These are phyloP conservation scores for Coniochaeta sp. DNA, from an alignment of 2,329 filamentous ascomycete species.

Conservation along the genomic window DNA sequence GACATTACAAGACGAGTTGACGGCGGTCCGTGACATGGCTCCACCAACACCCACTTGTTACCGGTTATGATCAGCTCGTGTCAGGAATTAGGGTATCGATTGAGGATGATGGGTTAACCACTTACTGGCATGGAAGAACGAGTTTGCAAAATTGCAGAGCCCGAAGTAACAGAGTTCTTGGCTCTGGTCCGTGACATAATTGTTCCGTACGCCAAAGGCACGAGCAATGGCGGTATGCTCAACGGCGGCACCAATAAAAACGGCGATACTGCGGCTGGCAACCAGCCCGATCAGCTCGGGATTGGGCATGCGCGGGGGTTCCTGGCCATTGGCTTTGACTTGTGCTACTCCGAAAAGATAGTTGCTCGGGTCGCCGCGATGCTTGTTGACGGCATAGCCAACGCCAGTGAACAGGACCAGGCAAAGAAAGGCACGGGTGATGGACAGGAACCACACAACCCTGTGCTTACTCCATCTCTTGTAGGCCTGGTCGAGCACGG, in stretches of 20 bases:
- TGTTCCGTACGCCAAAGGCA: constrained; percentile 54
- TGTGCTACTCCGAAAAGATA: constrained; percentile 53
- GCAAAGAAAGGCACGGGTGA: constrained; percentile 53
- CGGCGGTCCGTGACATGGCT: constrained; percentile 60
- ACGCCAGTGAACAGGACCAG: constrained; percentile 57
- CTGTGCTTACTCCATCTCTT: constrained; percentile 50
- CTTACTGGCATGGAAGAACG: constrained; percentile 46
- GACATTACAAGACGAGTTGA: constrained; percentile 59
- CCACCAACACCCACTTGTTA: constrained; percentile 52
- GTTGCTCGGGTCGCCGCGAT: constrained; percentile 27
- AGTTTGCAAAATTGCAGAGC: constrained; percentile 55
- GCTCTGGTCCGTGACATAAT: constrained; percentile 56
- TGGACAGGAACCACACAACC: constrained; percentile 49
- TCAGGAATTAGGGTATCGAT: too few species aligned
- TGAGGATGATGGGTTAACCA: too few species aligned
- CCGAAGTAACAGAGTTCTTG: constrained; percentile 61
- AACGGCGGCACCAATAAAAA: constrained; percentile 53
- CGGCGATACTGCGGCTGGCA: constrained; percentile 47
- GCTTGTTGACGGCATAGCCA: constrained; percentile 54
- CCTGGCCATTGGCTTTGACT: constrained; percentile 48
- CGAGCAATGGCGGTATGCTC: constrained; percentile 61
- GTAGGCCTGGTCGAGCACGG: constrained; percentile 49
- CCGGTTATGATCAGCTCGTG: too few species aligned
- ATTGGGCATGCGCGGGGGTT: constrained; percentile 39
- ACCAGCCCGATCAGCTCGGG: constrained; percentile 43